Base-by-base conservation (phyloP, 345 rosid species). In the Bruguiera parviflora region DNA sequence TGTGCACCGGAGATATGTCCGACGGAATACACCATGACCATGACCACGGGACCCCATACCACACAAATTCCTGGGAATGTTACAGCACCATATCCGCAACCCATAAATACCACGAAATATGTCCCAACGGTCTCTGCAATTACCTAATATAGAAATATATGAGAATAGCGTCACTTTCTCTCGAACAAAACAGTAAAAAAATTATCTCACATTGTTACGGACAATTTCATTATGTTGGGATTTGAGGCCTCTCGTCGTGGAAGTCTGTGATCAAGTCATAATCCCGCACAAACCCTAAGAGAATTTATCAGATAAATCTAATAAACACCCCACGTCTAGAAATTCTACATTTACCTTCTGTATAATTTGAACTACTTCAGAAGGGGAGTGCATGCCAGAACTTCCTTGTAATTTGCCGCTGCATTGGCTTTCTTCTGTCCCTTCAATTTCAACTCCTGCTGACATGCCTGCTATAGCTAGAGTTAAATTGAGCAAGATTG, bases 1-100 rank as follows among this genome's bases (percentile, higher is more conserved):
- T 75, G 79, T n/a, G 79, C 79, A n/a, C 79, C 74, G 20, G 79
- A 75, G 47, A 75, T 65, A 58, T 75, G 79, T 10, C 74, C 71
- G 6, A 70, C 57, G 2, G 74, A 58, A 59, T 75, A 70, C n/a
- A 70, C 39, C 79, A 75, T 69, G 7, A 75, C 74, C 74, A 64
- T 75, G 3, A 75, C 79, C 18, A 70, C 60, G 0, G 70, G 55
- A 58, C 79, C 79, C 79, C 79, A 75, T 0, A 58, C 63, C 16
- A 65, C 66, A 28, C 74, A 65, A 13, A 75, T 46, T n/a, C 79
- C 79, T n/a, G 79, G 79, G 43, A 65, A 64, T 13, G 79, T 69
- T 3, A 66, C 71, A 2, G 53, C 9, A 5, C 70, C 79, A 29
- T 75, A 75, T 37, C 74, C 79, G 53, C 79, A 75, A 1, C 79